Percentiles rank a stretch among this genome's conserved stretches.
These are phyloP conservation scores for Pseudogymnoascus sp. DNA, from an alignment of 2,329 filamentous ascomycete genomes.

Conservation along the genomic window DNA sequence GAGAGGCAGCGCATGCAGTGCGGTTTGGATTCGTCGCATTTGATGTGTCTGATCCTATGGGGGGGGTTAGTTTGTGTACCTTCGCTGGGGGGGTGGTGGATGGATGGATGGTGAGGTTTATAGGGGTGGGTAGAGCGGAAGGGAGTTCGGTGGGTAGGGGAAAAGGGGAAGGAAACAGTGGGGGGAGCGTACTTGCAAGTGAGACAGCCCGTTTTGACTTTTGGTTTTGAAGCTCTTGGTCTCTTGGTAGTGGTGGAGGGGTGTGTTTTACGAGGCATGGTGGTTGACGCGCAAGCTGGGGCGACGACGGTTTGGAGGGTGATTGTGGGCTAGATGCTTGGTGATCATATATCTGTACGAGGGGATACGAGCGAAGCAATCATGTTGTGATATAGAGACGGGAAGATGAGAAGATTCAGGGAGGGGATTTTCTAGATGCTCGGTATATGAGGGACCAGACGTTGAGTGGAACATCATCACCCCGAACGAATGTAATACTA, in stretches of 20 bases:
- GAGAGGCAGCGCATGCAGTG: constrained; percentile 17
- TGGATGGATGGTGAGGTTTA: no score
- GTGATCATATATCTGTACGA: neutral
- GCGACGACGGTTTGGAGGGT: neutral
- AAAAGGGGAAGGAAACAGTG: neutral
- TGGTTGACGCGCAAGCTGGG: neutral
- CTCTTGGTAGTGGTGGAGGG: constrained; percentile 16
- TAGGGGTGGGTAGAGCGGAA: no score
- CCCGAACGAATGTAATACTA: no score
- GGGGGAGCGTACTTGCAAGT: constrained; percentile 56
- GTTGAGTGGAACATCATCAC: neutral
- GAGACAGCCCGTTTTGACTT: constrained; percentile 58
- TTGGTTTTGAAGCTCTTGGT: constrained; percentile 30
- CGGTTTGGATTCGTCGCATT: constrained; percentile 20
- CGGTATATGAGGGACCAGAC: neutral
- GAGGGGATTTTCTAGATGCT: neutral
- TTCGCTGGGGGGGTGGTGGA: neutral
- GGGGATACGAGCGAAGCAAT: neutral
- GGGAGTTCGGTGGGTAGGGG: neutral
- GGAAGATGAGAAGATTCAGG: neutral
- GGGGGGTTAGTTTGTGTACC: constrained; percentile 13
- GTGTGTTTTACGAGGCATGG: neutral
- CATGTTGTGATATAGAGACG: neutral
- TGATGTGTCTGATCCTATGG: constrained; percentile 38
- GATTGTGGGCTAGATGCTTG: neutral